Percentiles rank a stretch among this genome's conserved stretches.
These are phyloP conservation scores for Aspergillus saccharolyticus DNA, from an alignment of 495 filamentous ascomycete species.

Conservation along the genomic window DNA sequence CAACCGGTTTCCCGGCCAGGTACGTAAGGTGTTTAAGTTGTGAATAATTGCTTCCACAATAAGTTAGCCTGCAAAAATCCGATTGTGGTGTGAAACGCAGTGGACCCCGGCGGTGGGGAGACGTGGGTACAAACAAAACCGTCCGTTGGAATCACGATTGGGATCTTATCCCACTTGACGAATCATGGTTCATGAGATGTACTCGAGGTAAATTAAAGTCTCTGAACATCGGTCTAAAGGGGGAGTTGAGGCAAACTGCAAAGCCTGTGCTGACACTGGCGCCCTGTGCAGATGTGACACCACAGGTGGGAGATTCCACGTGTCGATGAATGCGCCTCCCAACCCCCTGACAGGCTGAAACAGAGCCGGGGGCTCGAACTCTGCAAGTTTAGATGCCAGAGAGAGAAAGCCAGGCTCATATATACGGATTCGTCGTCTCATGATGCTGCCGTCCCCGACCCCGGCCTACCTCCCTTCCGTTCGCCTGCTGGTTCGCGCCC, in stretches of 20 bases:
- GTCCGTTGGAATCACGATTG: not conserved
- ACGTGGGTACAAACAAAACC: not conserved
- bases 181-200: not conserved
- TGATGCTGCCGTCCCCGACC: not conserved
- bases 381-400: not conserved
- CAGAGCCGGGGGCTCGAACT: slow-evolving; percentile 1
- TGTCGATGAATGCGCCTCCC: slow-evolving; percentile 4
- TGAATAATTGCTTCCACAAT: not conserved
- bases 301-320: slow-evolving; percentile 1
- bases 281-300: not conserved
- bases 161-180: not conserved
- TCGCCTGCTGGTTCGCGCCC: not conserved
- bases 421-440: slow-evolving; percentile 5
- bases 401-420: slow-evolving; percentile 2
- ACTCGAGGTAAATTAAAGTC: not conserved
- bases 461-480: too few species aligned
- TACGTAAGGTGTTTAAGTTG: not conserved
- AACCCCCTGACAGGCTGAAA: slow-evolving; percentile 7
- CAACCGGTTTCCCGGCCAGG: not conserved
- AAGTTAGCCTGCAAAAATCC: not conserved
- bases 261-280: not conserved
- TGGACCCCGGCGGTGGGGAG: not conserved
- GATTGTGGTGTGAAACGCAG: not conserved
- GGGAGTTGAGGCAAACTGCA: not conserved
- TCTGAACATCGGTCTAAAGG: not conserved